Evolutionary conservation across 306 rosid genomes (phyloP).

Genomic region (Quercus engelmannii): DNA sequence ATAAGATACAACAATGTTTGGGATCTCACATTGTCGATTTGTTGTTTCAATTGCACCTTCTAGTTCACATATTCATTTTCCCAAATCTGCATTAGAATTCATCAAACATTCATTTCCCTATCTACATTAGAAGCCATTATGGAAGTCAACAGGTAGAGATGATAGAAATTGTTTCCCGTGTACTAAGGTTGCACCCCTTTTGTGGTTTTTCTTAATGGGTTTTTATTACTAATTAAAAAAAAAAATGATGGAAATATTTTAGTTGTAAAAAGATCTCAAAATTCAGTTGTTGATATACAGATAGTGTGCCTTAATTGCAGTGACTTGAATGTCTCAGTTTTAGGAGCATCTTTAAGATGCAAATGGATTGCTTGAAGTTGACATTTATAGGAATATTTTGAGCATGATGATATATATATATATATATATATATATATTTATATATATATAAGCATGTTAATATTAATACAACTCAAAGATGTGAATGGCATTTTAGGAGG

Average conservation of each 20-base stretch:
- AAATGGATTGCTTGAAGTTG: background rate
- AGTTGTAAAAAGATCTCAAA: background rate
- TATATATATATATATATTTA: too few relatives aligned
- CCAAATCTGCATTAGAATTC: background rate
- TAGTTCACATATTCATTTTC: background rate
- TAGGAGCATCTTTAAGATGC: background rate
- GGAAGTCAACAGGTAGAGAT: background rate
- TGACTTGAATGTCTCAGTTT: background rate
- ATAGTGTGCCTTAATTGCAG: background rate
- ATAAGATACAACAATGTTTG: background rate
- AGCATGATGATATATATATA: too few relatives aligned
- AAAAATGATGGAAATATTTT: background rate
- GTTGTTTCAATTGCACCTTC: background rate
- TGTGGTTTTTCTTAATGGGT: too few relatives aligned
- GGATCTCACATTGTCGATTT: background rate
- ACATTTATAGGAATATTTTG: too few relatives aligned
- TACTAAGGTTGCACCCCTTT: too few relatives aligned
- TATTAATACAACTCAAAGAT: too few relatives aligned
- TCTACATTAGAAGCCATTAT: background rate
- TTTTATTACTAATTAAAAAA: too few relatives aligned
- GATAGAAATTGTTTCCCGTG: too few relatives aligned
- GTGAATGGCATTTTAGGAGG: too few relatives aligned
- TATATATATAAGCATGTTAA: too few relatives aligned
- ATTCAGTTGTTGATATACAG: background rate
- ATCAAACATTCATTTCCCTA: background rate